phyloP scores from a whole-genome alignment of 495 filamentous ascomycete genomes.

The Hypoxylon trugodes region DNA sequence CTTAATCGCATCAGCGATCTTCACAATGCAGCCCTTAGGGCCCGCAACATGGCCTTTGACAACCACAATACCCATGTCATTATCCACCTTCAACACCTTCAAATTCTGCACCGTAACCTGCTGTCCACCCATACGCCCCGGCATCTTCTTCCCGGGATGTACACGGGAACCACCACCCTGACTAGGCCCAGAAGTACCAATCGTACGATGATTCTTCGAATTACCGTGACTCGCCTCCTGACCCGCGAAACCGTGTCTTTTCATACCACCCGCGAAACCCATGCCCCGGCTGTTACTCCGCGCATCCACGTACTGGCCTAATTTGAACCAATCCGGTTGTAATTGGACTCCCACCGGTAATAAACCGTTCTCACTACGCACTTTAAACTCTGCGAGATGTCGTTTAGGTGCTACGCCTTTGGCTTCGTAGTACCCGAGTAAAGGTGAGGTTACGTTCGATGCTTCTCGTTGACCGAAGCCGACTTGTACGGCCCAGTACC shows the following conservation, averaged over 20 bases:
- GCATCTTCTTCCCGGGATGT: conserved; percentile 95
- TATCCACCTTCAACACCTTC: conserved; percentile 85
- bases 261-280: conserved; percentile 98
- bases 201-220: conserved; percentile 86
- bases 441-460: conserved; percentile 76
- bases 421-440: conserved; percentile 85
- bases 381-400: conserved; percentile 84
- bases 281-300: conserved; percentile 79
- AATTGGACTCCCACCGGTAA: conserved; percentile 75
- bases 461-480: conserved; percentile 80
- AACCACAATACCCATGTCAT: conserved; percentile 84
- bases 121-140: conserved; percentile 90
- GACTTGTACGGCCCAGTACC: conserved; percentile 92
- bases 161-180: conserved; percentile 94
- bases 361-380: conserved; percentile 75
- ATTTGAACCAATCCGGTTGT: conserved; percentile 83
- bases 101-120: conserved; percentile 88
- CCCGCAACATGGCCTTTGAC: conserved; percentile 86
- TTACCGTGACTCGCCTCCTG: conserved; percentile 95
- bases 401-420: conserved; percentile 82
- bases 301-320: conserved; percentile 91
- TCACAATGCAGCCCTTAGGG: conserved; percentile 82
- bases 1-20: conserved; percentile 91
- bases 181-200: conserved; percentile 85
- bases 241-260: conserved; percentile 85